phyloP scores from a whole-genome alignment of 495 filamentous ascomycete genomes.

The Hypomontagnella monticulosa region DNA sequence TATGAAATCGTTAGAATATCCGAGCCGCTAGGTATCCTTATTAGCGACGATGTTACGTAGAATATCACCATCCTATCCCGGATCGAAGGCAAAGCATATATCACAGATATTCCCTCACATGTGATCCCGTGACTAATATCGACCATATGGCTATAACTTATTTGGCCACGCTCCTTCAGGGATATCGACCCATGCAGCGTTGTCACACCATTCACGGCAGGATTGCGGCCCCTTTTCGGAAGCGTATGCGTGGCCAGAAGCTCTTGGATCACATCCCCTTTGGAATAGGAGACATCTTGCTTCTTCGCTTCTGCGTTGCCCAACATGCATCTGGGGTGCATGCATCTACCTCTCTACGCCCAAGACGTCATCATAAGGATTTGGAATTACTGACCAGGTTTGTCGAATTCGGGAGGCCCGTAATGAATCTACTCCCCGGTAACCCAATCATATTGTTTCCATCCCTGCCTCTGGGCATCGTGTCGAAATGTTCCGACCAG shows the following conservation, averaged over 20 bases:
- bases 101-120: background rate
- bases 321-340: constrained; percentile 5
- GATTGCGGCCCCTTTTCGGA: constrained; percentile 23
- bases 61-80: background rate
- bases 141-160: background rate
- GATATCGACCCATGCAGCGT: background rate
- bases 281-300: background rate
- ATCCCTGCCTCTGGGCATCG: background rate
- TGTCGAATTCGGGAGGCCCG: background rate
- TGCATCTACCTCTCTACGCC: constrained; percentile 7
- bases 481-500: constrained; percentile 3
- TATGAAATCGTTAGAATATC: background rate
- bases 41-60: background rate
- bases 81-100: too few species aligned
- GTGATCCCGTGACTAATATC: background rate
- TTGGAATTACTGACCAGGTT: constrained; percentile 28
- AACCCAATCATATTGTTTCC: background rate
- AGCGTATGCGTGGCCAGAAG: background rate
- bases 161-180: background rate
- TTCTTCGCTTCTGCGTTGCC: background rate
- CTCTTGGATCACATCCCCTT: background rate
- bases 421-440: background rate
- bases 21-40: background rate
- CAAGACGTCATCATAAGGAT: constrained; percentile 21
- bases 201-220: constrained; percentile 11